Evolutionary conservation across 2,329 filamentous ascomycete species (phyloP).

Genomic region (Pseudopyrenochaeta lycopersici): DNA sequence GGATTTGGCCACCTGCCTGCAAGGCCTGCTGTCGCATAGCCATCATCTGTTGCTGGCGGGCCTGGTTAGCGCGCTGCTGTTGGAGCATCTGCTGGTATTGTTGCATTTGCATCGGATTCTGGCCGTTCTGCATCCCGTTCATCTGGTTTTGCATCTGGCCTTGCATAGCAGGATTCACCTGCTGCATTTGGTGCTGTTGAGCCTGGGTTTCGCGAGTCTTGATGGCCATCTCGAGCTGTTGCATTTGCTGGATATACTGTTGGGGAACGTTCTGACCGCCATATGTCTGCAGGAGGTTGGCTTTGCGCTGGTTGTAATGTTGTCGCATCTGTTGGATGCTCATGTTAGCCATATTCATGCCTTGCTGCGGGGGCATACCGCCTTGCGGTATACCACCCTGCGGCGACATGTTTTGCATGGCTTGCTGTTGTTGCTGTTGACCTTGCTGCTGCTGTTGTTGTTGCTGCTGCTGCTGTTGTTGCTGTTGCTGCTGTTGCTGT

Average conservation of each 20-base stretch:
- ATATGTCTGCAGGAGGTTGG: slow-evolving; percentile 34
- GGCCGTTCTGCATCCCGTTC: slow-evolving; percentile 23
- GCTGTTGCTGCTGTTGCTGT: slow-evolving; percentile 35
- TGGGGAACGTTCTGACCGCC: slow-evolving; percentile 33
- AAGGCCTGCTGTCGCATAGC: slow-evolving; percentile 44
- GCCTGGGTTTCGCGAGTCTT: slow-evolving; percentile 27
- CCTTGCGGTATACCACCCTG: slow-evolving; percentile 30
- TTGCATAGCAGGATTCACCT: slow-evolving; percentile 23
- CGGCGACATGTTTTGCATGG: slow-evolving; percentile 35
- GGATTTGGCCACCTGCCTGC: slow-evolving; percentile 40
- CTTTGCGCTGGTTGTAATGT: slow-evolving; percentile 35
- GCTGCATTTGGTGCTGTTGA: slow-evolving; percentile 25
- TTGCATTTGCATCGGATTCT: slow-evolving; percentile 43
- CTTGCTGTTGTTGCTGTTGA: slow-evolving; percentile 37
- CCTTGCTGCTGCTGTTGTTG: slow-evolving; percentile 35
- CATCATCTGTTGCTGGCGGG: slow-evolving; percentile 46
- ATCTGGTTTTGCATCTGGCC: slow-evolving; percentile 38
- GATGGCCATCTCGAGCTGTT: slow-evolving; percentile 41
- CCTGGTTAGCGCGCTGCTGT: slow-evolving; percentile 43
- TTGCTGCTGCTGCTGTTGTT: slow-evolving; percentile 28
- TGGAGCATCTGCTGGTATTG: slow-evolving; percentile 46
- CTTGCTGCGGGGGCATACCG: slow-evolving; percentile 31
- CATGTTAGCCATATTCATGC: slow-evolving; percentile 37
- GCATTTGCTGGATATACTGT: slow-evolving; percentile 35
- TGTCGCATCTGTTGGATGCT: slow-evolving; percentile 34